Evolutionary conservation across 805 yeast genomes (phyloP).

Genomic region (Candida cerambycidarum): DNA sequence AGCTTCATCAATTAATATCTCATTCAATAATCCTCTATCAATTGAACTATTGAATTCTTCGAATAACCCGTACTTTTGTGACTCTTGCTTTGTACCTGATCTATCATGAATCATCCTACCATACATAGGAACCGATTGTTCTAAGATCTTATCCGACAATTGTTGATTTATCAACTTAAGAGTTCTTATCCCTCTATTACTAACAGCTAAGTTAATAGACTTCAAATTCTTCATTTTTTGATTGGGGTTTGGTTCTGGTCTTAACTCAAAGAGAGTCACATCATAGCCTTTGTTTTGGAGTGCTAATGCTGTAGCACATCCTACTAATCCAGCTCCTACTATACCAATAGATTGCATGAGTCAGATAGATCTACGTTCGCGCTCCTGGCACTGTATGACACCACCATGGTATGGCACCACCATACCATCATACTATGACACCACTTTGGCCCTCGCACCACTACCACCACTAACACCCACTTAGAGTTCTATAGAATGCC

Average conservation of each 20-base stretch:
- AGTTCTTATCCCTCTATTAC: constrained; percentile 77
- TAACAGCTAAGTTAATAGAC: constrained; percentile 87
- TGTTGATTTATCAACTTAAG: constrained; percentile 58
- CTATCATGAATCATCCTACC: constrained; percentile 87
- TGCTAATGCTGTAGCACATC: constrained; percentile 81
- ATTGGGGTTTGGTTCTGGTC: constrained; percentile 66
- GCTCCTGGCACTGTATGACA: no score
- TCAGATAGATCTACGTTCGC: background rate
- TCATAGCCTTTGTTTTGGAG: constrained; percentile 67
- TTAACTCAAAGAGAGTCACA: constrained; percentile 70
- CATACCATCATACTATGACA: no score
- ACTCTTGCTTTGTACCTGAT: constrained; percentile 54
- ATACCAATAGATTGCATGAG: constrained; percentile 50
- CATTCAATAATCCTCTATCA: constrained; percentile 71
- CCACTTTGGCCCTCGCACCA: no score
- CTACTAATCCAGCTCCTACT: constrained; percentile 91
- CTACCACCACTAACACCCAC: no score
- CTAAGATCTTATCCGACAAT: constrained; percentile 55
- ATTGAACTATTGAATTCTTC: constrained; percentile 87
- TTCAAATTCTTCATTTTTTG: constrained; percentile 41
- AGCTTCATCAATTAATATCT: constrained; percentile 61
- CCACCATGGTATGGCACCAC: no score
- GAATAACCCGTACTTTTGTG: constrained; percentile 75
- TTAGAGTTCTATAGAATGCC: no score
- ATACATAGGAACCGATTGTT: constrained; percentile 74